These are phyloP conservation scores for Fonsecaea erecta DNA, from an alignment of 2,329 filamentous ascomycete species.

Conservation along the genomic window DNA sequence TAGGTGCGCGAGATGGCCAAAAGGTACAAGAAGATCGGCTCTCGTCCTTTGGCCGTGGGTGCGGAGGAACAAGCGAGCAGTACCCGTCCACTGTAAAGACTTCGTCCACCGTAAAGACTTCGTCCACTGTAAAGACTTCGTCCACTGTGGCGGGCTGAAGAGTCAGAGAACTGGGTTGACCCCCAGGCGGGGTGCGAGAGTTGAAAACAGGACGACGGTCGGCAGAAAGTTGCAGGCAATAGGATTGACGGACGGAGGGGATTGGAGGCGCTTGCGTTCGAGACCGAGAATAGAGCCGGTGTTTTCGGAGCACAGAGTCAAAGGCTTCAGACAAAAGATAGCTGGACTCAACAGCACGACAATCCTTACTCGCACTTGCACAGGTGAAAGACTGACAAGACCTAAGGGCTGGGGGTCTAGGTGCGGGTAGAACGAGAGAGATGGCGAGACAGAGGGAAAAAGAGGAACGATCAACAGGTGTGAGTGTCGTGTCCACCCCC, in stretches of 20 bases:
- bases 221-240: conserved; percentile 13
- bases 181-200: not conserved
- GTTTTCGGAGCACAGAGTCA: conserved; percentile 1
- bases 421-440: not conserved
- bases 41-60: not conserved
- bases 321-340: not conserved
- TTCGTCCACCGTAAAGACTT: too few species aligned
- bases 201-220: conserved; percentile 6
- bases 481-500: not conserved
- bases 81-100: not conserved
- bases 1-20: not conserved
- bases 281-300: not conserved
- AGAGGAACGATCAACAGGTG: conserved; percentile 20
- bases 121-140: not conserved
- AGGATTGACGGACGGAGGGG: not conserved
- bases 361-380: not conserved
- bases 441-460: conserved; percentile 6
- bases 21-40: not conserved
- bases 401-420: conserved; percentile 1
- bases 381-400: not conserved
- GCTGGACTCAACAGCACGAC: not conserved
- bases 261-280: conserved; percentile 8
- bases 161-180: not conserved
- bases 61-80: not conserved
- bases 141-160: not conserved